These are phyloP conservation scores for Cicer bijugum DNA, from an alignment of 306 rosid species.

Conservation along the genomic window DNA sequence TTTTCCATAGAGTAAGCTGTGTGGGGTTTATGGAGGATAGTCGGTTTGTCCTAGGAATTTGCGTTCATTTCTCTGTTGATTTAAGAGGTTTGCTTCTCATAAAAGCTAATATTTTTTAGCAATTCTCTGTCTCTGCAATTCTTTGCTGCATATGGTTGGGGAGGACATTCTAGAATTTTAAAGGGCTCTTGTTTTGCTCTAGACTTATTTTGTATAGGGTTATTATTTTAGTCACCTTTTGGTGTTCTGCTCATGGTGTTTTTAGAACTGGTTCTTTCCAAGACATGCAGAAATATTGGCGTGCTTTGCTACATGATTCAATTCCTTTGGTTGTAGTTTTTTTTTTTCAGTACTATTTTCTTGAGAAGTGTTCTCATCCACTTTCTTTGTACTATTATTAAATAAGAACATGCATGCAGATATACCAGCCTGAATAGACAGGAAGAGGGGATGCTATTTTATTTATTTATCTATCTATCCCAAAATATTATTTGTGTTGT, in stretches of 20 bases:
- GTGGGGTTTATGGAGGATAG: background rate
- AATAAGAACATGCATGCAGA: background rate
- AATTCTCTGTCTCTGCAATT: background rate
- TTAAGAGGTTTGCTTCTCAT: conserved; percentile 1
- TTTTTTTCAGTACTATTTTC: conserved; percentile 7
- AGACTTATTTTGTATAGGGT: conserved; percentile 23
- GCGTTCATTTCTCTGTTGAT: conserved; percentile 10
- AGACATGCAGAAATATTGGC: conserved; percentile 15
- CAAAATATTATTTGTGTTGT: conserved; percentile 4
- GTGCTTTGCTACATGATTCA: background rate
- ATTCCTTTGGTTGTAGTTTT: conserved; percentile 15
- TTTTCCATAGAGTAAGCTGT: background rate
- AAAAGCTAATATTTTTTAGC: conserved; percentile 13
- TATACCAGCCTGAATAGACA: conserved; percentile 9
- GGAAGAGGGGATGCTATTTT: conserved; percentile 11
- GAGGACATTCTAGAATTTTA: conserved; percentile 7
- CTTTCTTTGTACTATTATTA: conserved; percentile 21
- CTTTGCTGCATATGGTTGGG: conserved; percentile 3
- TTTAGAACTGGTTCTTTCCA: conserved; percentile 21
- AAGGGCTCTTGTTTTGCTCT: background rate
- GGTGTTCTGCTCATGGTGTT: background rate
- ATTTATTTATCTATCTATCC: background rate
- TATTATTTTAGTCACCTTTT: conserved; percentile 4
- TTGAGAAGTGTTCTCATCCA: conserved; percentile 2
- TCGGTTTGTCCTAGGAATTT: background rate